Conservation (phyloP, 202 grass and related monocot species). For the Elaeis oleifera region DNA sequence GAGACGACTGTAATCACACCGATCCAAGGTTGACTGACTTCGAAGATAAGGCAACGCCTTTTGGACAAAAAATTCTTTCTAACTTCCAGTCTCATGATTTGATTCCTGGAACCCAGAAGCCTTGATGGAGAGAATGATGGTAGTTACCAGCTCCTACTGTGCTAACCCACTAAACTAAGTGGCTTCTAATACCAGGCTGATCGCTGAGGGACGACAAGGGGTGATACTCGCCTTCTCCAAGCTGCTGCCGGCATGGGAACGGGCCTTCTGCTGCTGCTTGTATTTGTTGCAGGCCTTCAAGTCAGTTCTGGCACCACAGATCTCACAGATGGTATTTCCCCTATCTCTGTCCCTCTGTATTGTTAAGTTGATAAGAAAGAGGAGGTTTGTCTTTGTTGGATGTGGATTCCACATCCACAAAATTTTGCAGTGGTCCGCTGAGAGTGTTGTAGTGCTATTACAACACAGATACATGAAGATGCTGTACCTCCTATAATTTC, state of each 20-base stretch:
- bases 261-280: conserved; percentile 22
- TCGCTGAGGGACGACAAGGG: no score
- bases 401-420: no score
- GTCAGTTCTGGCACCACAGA: conserved; percentile 35
- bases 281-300: conserved; percentile 31
- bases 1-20: neutral
- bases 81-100: conserved; percentile 24
- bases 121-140: conserved; percentile 66
- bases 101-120: conserved; percentile 35
- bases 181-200: no score
- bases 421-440: no score
- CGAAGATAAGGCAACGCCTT: conserved; percentile 47
- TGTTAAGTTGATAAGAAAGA: no score
- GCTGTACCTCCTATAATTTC: no score
- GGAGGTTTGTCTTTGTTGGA: no score
- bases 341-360: neutral
- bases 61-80: conserved; percentile 12
- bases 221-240: no score
- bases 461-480: no score
- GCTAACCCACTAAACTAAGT: no score
- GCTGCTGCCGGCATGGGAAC: conserved; percentile 21
- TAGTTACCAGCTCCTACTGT: conserved; percentile 60
- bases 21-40: conserved; percentile 48
- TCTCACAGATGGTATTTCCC: conserved; percentile 61
- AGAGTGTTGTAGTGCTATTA: no score